Evolutionary conservation across 768 basidiomycete species (phyloP), one percentile per base, ranked within the genome.

Genomic region (Gymnopilus dilepis): DNA sequence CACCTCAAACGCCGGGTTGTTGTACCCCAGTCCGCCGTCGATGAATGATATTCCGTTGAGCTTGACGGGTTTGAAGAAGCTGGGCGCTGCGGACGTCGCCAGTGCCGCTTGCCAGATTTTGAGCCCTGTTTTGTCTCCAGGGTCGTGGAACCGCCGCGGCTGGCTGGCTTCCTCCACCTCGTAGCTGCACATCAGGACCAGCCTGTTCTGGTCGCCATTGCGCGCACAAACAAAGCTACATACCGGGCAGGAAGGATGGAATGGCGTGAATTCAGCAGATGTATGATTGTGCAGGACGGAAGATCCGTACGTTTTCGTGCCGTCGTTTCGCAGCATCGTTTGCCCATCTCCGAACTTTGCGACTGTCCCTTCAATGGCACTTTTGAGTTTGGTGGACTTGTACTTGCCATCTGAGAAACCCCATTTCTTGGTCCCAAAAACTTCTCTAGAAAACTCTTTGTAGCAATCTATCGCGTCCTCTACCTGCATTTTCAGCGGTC

Each of bases 181-280:
- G n/a, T 56, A 56, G 3, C 21, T 56, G 21, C 55, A 22, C 22
- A 56, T 28, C 24, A 56, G 37, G 6, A 56, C 55, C 8, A 40
- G 55, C 21, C n/a, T 26, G 19, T 45, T 45, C n/a, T 57, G 26
- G 30, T 57, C 28, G 6, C 42, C 56, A 28, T 57, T 57, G 8
- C n/a, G 42, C n/a, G 56, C 56, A 17, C 56, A 57, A 43, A 57
- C 56, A 33, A 57, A 57, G 2, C 56, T 48, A 21, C 19, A 45
- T n/a, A 21, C 2, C 43, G n/a, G n/a, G n/a, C n/a, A n/a, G n/a
- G n/a, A n/a, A n/a, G n/a, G n/a, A n/a, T n/a, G n/a, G n/a, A n/a
- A n/a, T n/a, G n/a, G n/a, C n/a, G n/a, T n/a, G n/a, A n/a, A n/a
- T n/a, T n/a, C n/a, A n/a, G n/a, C n/a, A n/a, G n/a, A n/a, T n/a